Conservation (phyloP, 495 filamentous ascomycete genomes). For the Penicillium soppii region DNA sequence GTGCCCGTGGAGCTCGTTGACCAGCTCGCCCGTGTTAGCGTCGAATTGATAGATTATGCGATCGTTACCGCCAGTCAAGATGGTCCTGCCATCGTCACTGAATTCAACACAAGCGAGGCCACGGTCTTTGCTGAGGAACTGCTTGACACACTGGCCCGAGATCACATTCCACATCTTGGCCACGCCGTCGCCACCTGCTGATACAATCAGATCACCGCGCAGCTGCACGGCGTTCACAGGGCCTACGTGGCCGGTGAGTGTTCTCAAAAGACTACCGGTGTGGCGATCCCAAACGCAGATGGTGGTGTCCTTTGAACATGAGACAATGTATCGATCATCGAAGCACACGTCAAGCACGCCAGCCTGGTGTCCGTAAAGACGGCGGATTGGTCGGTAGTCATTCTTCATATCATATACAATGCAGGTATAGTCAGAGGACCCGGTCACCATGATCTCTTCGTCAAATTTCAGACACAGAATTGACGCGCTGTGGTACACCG, state of each 20-base stretch:
- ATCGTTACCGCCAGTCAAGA: conserved; percentile 92
- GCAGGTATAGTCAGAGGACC: conserved; percentile 87
- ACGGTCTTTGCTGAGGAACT: conserved; percentile 82
- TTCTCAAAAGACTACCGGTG: conserved; percentile 69
- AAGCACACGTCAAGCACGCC: conserved; percentile 93
- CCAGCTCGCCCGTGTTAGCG: conserved; percentile 80
- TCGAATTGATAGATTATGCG: conserved; percentile 93
- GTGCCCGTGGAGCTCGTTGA: conserved; percentile 76
- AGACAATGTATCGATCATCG: conserved; percentile 87
- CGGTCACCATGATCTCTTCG: conserved; percentile 86
- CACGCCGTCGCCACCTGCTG: conserved; percentile 86
- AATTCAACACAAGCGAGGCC: conserved; percentile 96
- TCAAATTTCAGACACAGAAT: conserved; percentile 96
- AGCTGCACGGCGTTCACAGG: conserved; percentile 96
- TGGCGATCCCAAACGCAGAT: conserved; percentile 91
- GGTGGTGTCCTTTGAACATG: conserved; percentile 89
- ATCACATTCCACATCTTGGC: conserved; percentile 94
- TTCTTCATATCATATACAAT: conserved; percentile 85
- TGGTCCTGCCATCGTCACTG: conserved; percentile 81
- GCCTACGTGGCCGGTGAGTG: conserved; percentile 77
- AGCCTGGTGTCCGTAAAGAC: conserved; percentile 72
- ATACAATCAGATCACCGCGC: conserved; percentile 85
- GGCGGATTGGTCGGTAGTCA: conserved; percentile 73
- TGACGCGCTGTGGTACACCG: conserved; percentile 74
- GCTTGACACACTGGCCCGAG: conserved; percentile 78